These are phyloP conservation scores for Diaporthe ilicicola DNA, from an alignment of 2,329 filamentous ascomycete genomes.

Conservation along the genomic window DNA sequence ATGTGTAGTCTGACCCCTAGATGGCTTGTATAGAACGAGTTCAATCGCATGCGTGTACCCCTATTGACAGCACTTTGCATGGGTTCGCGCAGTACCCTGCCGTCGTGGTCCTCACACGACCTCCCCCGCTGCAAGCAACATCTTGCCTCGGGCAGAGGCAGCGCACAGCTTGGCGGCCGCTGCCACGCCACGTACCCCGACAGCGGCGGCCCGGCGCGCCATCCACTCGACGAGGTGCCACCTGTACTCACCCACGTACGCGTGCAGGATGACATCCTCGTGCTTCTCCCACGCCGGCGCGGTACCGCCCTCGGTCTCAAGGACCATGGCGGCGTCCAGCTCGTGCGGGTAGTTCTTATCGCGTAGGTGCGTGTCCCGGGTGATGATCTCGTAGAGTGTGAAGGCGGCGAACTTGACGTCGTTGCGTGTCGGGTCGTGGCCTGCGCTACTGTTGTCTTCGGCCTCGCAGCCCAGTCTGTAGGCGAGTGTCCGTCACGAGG, in stretches of 20 bases:
- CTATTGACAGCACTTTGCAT: too few species aligned
- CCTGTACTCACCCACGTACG: not conserved
- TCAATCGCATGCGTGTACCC: too few species aligned
- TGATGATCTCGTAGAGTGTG: constrained; percentile 31
- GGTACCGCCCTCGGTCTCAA: not conserved
- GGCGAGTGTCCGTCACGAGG: constrained; percentile 27
- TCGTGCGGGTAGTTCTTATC: constrained; percentile 23
- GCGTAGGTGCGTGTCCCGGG: constrained; percentile 25
- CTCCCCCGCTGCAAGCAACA: not conserved
- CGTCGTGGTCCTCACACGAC: not conserved
- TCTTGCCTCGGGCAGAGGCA: not conserved
- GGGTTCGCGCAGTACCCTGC: too few species aligned
- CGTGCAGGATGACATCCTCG: constrained; percentile 27
- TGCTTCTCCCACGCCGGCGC: constrained; percentile 25
- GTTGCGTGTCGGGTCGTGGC: constrained; percentile 28
- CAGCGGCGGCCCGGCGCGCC: too few species aligned
- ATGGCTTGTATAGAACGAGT: too few species aligned
- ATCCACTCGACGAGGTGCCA: not conserved
- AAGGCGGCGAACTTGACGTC: constrained; percentile 31
- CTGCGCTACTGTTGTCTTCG: constrained; percentile 31
- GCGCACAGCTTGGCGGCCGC: not conserved
- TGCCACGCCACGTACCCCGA: not conserved
- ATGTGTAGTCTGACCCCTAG: too few species aligned
- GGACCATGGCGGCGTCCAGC: not conserved
- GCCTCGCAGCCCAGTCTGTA: constrained; percentile 34